Evolutionary conservation across 106 monocot species (phyloP), one percentile per base, ranked within the genome.

Genomic region (Apostasia shenzhenica): DNA sequence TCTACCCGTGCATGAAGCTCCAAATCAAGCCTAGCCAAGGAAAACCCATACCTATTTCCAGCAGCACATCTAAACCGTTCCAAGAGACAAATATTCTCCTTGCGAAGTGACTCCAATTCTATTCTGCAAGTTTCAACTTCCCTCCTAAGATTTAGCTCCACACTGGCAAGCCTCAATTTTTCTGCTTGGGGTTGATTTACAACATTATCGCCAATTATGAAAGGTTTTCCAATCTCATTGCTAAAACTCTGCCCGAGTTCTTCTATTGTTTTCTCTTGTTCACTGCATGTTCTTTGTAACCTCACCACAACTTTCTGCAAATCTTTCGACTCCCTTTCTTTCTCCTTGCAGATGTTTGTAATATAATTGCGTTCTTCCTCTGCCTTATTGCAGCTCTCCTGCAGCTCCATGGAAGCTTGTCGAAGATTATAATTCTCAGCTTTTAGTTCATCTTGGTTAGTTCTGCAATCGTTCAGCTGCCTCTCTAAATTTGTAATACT

Each of bases 221-320:
- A 54, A 57, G 70, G 61, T 59, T 86, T 73, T 61, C 52, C 79
- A 63, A 77, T 64, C 52, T 81, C 78, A 70, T 60, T 58, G 2
- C n/a, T 82, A 67, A 61, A 86, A 72, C 72, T 82, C 57, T 90
- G 80, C 73, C 84, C 85, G 72, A 97, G 69, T 4, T 82, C 85
- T 73, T 57, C 66, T 37, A 97, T 92, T 39, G 92, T 87, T 55
- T 87, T 97, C 57, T 97, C 97, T 61, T 97, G 91, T 59, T 97
- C 89, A 67, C 41, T 87, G 72, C 85, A 86, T 43, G 68, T 72
- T 48, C 75, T 90, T 59, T 97, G 92, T 43, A 92, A 79, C 41
- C 77, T 74, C 8, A 81, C 71, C 39, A 89, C 71, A 45, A 76
- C 67, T 54, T 79, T 89, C 47, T 85, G 84, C 72, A 92, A 73